phyloP scores from a whole-genome alignment of 805 yeast genomes.

The Torulaspora delbrueckii region DNA sequence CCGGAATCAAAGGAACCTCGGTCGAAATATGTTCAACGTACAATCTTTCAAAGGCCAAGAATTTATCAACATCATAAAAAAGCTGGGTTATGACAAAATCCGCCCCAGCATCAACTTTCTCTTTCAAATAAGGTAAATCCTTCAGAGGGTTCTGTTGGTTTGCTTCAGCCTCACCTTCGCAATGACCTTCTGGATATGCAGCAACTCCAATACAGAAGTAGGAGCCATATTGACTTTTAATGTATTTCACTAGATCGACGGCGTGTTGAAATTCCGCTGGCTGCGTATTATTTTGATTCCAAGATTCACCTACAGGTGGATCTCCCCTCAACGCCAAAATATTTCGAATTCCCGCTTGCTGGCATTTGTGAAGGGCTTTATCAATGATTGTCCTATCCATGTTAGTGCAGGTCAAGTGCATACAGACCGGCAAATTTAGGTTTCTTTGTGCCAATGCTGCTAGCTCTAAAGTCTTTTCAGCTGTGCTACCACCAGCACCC shows the following conservation, averaged over 20 bases:
- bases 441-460: constrained; percentile 73
- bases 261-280: constrained; percentile 68
- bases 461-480: constrained; percentile 77
- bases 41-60: constrained; percentile 55
- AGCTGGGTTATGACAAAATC: constrained; percentile 88
- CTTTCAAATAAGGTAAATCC: constrained; percentile 76
- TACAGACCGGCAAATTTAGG: constrained; percentile 79
- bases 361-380: constrained; percentile 67
- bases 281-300: constrained; percentile 31
- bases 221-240: constrained; percentile 63
- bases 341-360: constrained; percentile 73
- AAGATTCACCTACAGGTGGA: constrained; percentile 66
- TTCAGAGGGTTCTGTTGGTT: constrained; percentile 57
- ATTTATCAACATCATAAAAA: constrained; percentile 82
- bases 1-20: constrained; percentile 68
- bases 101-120: constrained; percentile 91
- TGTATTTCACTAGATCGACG: constrained; percentile 79
- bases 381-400: constrained; percentile 75
- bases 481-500: constrained; percentile 98
- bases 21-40: constrained; percentile 41
- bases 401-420: constrained; percentile 95
- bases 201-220: constrained; percentile 95
- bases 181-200: constrained; percentile 97
- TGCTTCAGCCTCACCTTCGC: constrained; percentile 67
- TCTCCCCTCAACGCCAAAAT: constrained; percentile 94